phyloP scores from a whole-genome alignment of 2,329 filamentous ascomycete species.

The Berkeleyomyces basicola region DNA sequence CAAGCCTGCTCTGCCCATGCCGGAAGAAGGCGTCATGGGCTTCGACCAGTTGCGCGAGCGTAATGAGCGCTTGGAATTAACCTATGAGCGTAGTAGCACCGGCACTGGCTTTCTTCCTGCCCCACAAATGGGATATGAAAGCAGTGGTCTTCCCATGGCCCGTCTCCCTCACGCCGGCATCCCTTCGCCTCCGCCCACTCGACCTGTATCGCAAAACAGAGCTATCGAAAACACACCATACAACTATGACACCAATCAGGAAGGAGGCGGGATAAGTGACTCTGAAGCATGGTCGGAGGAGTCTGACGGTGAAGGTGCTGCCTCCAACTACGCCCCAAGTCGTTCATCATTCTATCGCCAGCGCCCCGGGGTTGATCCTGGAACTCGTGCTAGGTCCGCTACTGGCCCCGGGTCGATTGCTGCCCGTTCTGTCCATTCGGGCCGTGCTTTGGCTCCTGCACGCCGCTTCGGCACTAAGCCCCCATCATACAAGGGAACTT shows the following conservation, averaged over 20 bases:
- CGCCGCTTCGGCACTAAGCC: neutral
- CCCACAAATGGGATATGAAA: constrained; percentile 9
- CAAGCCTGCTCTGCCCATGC: constrained; percentile 10
- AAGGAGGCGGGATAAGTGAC: neutral
- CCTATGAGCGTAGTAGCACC: neutral
- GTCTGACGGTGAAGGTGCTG: neutral
- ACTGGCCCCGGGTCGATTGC: neutral
- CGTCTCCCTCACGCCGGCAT: constrained; percentile 11
- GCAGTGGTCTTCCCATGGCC: constrained; percentile 10
- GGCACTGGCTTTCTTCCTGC: neutral
- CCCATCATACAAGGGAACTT: neutral
- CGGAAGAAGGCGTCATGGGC: constrained; percentile 11
- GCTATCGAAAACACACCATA: neutral
- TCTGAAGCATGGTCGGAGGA: neutral
- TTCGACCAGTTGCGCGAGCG: constrained; percentile 11
- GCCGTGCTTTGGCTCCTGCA: neutral
- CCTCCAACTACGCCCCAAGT: neutral
- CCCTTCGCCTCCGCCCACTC: constrained; percentile 7
- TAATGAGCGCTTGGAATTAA: constrained; percentile 6
- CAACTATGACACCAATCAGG: neutral
- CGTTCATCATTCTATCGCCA: neutral
- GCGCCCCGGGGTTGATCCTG: neutral
- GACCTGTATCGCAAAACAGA: constrained; percentile 9
- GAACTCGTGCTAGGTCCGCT: neutral
- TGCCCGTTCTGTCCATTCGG: neutral